These are phyloP conservation scores for Heterobasidion occidentale DNA, from an alignment of 1,284 basidiomycete species.

Conservation along the genomic window DNA sequence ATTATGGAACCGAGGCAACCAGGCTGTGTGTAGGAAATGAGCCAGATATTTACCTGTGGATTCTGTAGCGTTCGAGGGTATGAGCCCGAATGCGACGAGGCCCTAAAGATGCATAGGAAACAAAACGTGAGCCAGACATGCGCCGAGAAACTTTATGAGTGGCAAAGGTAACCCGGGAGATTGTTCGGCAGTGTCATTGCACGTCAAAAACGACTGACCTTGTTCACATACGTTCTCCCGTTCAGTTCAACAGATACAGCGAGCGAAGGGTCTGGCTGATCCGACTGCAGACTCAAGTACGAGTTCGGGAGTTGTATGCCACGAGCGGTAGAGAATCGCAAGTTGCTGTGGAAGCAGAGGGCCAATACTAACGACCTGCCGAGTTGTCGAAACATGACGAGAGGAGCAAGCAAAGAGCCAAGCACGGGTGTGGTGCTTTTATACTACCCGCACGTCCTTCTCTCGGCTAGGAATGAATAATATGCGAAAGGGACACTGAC, in stretches of 20 bases:
- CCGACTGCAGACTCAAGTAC: too few species aligned
- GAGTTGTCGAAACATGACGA: too few species aligned
- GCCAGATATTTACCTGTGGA: slow-evolving; percentile 19
- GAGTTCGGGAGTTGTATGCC: too few species aligned
- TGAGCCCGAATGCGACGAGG: slow-evolving; percentile 28
- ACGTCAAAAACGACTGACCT: slow-evolving; percentile 11
- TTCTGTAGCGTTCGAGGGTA: slow-evolving; percentile 28
- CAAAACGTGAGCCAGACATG: neutral
- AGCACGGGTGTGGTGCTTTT: too few species aligned
- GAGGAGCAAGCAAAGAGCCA: too few species aligned
- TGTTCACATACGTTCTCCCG: slow-evolving; percentile 21
- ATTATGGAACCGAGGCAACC: too few species aligned
- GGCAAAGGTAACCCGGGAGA: neutral
- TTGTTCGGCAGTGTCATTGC: neutral
- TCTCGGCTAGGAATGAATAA: too few species aligned
- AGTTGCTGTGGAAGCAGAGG: too few species aligned
- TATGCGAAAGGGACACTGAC: too few species aligned
- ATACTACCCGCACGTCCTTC: too few species aligned
- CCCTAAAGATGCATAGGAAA: slow-evolving; percentile 17
- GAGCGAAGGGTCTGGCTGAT: neutral
- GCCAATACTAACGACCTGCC: too few species aligned
- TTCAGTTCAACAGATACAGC: slow-evolving; percentile 11
- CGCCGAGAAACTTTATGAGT: neutral
- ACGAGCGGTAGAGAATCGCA: too few species aligned
- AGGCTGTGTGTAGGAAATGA: neutral